phyloP scores from a whole-genome alignment of 495 filamentous ascomycete genomes.

The Oleoguttula mirabilis region DNA sequence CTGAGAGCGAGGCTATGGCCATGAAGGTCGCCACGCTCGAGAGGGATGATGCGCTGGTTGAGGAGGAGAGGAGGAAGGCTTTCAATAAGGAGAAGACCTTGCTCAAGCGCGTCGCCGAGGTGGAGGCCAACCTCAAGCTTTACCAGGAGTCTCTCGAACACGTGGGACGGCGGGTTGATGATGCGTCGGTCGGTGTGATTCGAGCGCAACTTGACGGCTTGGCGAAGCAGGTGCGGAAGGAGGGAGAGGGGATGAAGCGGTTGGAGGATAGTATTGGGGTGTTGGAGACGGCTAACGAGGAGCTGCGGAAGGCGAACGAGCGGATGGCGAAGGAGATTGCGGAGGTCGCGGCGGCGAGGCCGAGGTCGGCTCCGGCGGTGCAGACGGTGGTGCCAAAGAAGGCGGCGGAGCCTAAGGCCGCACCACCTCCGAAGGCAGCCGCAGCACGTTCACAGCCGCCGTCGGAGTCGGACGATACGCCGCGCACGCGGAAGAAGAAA shows the following conservation, averaged over 20 bases:
- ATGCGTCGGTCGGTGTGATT: background rate
- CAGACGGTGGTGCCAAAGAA: too few species aligned
- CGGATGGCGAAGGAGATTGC: slow-evolving; percentile 1
- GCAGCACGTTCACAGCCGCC: background rate
- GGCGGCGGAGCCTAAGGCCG: background rate
- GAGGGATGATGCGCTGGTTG: slow-evolving; percentile 1
- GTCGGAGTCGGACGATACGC: background rate
- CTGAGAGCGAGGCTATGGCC: slow-evolving; percentile 8
- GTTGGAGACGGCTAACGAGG: slow-evolving; percentile 5
- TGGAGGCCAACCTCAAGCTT: slow-evolving; percentile 9
- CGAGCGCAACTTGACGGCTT: slow-evolving; percentile 5
- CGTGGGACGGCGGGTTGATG: slow-evolving; percentile 2
- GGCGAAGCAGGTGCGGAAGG: slow-evolving; percentile 7
- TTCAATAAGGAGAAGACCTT: slow-evolving; percentile 14
- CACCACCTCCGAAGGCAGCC: background rate
- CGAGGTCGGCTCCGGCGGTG: too few species aligned
- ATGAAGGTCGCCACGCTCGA: slow-evolving; percentile 9
- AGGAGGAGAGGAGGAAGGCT: slow-evolving; percentile 13
- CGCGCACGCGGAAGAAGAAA: slow-evolving; percentile 3
- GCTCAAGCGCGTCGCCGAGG: slow-evolving; percentile 13
- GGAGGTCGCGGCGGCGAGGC: background rate
- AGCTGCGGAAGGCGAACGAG: slow-evolving; percentile 7
- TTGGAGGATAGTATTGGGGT: slow-evolving; percentile 7
- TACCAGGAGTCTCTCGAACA: slow-evolving; percentile 5
- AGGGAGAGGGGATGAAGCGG: slow-evolving; percentile 8